A percentile compares a stretch with the other conserved stretches of the same genome.
Evolutionary conservation across 768 basidiomycete species (phyloP).

Genomic region (Leccinum arenicola): DNA sequence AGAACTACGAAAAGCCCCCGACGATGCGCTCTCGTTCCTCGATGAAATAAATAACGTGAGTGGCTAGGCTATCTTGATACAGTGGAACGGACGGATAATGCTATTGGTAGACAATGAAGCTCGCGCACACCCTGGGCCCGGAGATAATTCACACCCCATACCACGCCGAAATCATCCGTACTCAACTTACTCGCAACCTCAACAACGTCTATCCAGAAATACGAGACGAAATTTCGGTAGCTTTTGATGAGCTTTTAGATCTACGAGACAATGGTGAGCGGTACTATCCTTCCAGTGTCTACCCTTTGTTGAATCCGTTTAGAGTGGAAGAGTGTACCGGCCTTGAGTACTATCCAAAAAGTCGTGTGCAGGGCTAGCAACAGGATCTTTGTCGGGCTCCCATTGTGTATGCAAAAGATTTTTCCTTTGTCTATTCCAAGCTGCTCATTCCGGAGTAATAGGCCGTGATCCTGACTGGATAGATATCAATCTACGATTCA

Average conservation of each 20-base stretch:
- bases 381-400: constrained; percentile 48
- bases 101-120: constrained; percentile 33
- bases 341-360: constrained; percentile 22
- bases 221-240: constrained; percentile 31
- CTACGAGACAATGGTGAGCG: constrained; percentile 15
- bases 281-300: not conserved
- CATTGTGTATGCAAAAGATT: constrained; percentile 10
- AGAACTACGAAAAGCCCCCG: constrained; percentile 40
- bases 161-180: constrained; percentile 30
- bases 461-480: not conserved
- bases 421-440: not conserved
- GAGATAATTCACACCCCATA: constrained; percentile 31
- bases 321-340: constrained; percentile 41
- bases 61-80: not conserved
- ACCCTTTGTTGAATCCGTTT: not conserved
- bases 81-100: not conserved
- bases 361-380: constrained; percentile 29
- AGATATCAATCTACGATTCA: not conserved
- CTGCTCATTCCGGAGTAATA: not conserved
- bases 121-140: constrained; percentile 38
- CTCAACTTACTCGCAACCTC: constrained; percentile 41
- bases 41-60: constrained; percentile 37
- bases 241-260: constrained; percentile 39
- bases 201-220: constrained; percentile 30
- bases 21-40: constrained; percentile 36